phyloP scores from a whole-genome alignment of 306 rosid genomes.

The Rosa persica region DNA sequence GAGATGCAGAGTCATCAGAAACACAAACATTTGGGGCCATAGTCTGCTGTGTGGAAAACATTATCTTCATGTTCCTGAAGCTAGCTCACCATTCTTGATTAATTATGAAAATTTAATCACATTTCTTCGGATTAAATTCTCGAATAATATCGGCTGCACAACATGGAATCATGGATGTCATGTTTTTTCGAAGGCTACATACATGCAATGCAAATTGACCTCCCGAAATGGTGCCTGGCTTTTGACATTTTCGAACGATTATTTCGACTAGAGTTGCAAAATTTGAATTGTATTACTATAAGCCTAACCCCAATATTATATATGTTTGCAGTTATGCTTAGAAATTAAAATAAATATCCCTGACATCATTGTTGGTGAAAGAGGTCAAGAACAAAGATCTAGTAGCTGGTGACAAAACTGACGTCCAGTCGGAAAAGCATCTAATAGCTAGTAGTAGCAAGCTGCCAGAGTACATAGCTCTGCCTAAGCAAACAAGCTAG shows the following conservation, averaged over 20 bases:
- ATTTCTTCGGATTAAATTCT: background rate
- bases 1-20: conserved; percentile 25
- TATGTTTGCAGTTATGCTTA: background rate
- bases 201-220: background rate
- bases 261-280: background rate
- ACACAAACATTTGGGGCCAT: conserved; percentile 32
- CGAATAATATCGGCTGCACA: conserved; percentile 7
- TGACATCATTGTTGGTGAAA: conserved; percentile 17
- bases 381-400: conserved; percentile 29
- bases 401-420: conserved; percentile 30
- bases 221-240: background rate
- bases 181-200: background rate
- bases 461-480: background rate
- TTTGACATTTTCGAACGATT: background rate
- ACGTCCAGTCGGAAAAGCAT: conserved; percentile 8
- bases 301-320: background rate
- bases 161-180: conserved; percentile 16
- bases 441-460: no score
- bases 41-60: conserved; percentile 11
- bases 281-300: background rate
- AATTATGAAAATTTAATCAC: background rate
- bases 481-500: background rate
- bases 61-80: conserved; percentile 14
- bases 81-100: background rate
- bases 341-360: background rate